Evolutionary conservation across 2,329 filamentous ascomycete species (phyloP).

Genomic region (Chaetomiaceae sp.): DNA sequence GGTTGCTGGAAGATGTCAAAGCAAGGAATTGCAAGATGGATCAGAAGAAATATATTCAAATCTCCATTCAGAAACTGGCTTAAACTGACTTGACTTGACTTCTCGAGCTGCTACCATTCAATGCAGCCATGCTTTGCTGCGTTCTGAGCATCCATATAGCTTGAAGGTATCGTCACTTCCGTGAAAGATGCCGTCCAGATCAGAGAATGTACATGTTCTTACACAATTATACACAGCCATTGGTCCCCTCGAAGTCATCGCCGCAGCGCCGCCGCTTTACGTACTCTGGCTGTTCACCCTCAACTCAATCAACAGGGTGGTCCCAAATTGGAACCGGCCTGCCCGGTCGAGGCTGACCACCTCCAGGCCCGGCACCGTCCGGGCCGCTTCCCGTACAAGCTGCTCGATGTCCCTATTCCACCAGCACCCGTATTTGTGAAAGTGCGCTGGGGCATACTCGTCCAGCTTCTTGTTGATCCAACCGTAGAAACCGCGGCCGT

Average conservation of each 20-base stretch:
- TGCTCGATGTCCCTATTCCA: slow-evolving; percentile 59
- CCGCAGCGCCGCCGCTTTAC: background rate
- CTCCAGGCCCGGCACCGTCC: slow-evolving; percentile 47
- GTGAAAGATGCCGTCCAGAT: too few species aligned
- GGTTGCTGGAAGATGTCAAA: background rate
- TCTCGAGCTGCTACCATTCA: too few species aligned
- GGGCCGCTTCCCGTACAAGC: slow-evolving; percentile 45
- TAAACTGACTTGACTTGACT: too few species aligned
- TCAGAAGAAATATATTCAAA: slow-evolving; percentile 3
- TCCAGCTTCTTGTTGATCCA: slow-evolving; percentile 53
- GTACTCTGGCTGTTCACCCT: slow-evolving; percentile 30
- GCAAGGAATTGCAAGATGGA: background rate
- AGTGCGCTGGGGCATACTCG: slow-evolving; percentile 48
- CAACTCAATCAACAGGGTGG: slow-evolving; percentile 53
- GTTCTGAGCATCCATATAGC: too few species aligned
- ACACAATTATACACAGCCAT: background rate
- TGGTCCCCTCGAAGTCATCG: background rate
- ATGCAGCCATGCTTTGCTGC: too few species aligned
- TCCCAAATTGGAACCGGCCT: slow-evolving; percentile 49
- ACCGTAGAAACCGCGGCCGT: slow-evolving; percentile 51
- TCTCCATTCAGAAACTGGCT: slow-evolving; percentile 8
- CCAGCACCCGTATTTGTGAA: slow-evolving; percentile 58
- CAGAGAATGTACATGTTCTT: background rate
- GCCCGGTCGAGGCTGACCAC: slow-evolving; percentile 49
- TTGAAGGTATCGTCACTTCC: too few species aligned